Base-by-base conservation (phyloP, 2,329 filamentous ascomycete species). In the Aspergillus proliferans region DNA sequence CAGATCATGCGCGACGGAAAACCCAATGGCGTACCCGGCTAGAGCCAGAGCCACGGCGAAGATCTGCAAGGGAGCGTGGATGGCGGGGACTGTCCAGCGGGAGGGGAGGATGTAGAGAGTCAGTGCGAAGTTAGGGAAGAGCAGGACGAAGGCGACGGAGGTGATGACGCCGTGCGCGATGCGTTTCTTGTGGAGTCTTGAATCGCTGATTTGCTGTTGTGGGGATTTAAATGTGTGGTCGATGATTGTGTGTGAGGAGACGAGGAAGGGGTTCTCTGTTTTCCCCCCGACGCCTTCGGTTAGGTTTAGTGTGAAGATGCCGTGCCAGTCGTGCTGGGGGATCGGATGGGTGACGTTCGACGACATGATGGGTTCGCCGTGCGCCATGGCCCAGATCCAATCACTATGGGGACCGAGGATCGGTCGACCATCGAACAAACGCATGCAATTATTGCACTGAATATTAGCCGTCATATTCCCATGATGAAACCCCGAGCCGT, bases 381-480 rank as follows among this genome's bases (percentile, higher is more conserved):
- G 59, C 18, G 68, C 69, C 45, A 67, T 66, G 9, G 73, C 77
- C 58, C 72, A 78, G 38, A 83, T 78, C 77, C 77, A 82, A 18
- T 63, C 63, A 14, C 73, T 75, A 1, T 58, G 65, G 2, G 59
- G 48, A 22, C 63, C 63, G 3, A 64, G 76, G 50, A 80, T 75
- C 53, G 75, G 71, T 71, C 62, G 68, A 3, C 78, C 77, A 4
- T 76, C 77, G 28, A 62, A 65, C 78, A 78, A 82, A 48, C 62
- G 71, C 33, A 74, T 60, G 58, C 79, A 82, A 51, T 75, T 80
- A 21, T 75, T 75, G 52, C 80, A 82, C 55, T 66, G 72, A 19
- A 83, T 68, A 57, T 82, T 82, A 14, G 79, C 80, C 19, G 71
- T 72, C 75, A 83, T 79, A 15, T 71, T 67, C 18, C 75, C 75